Conservation (phyloP, 176 grass and related monocot species). For the Musa itinerans region DNA sequence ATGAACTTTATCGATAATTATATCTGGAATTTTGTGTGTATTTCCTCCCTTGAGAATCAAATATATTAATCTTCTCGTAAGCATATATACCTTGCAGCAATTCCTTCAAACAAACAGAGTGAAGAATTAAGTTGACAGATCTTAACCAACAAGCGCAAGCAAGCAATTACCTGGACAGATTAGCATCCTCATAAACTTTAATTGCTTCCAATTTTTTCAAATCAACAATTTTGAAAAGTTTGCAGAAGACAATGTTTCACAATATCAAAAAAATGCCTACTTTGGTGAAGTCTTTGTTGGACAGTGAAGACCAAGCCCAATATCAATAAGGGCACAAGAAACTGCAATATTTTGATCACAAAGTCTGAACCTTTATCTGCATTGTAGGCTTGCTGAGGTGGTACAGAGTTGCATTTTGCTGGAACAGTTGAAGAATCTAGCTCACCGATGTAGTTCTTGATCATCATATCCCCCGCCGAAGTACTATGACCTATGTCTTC, state of each 20-base stretch:
- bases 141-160: background rate
- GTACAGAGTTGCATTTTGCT: constrained; percentile 14
- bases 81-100: too few relatives aligned
- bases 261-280: background rate
- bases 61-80: too few relatives aligned
- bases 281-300: constrained; percentile 27
- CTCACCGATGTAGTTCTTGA: constrained; percentile 51
- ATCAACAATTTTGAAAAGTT: background rate
- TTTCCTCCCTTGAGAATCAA: too few relatives aligned
- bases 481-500: constrained; percentile 65
- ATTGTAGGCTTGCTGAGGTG: background rate
- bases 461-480: constrained; percentile 55
- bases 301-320: constrained; percentile 28
- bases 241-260: background rate
- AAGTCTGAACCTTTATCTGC: background rate
- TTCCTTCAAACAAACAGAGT: too few relatives aligned
- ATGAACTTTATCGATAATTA: too few relatives aligned
- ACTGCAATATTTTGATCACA: constrained; percentile 32
- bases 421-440: constrained; percentile 47
- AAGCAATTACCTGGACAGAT: background rate
- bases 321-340: constrained; percentile 26
- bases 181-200: background rate
- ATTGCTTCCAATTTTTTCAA: background rate
- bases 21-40: too few relatives aligned
- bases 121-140: background rate